phyloP scores from a whole-genome alignment of 2,329 filamentous ascomycete genomes.

The Aspergillus pseudotamarii region DNA sequence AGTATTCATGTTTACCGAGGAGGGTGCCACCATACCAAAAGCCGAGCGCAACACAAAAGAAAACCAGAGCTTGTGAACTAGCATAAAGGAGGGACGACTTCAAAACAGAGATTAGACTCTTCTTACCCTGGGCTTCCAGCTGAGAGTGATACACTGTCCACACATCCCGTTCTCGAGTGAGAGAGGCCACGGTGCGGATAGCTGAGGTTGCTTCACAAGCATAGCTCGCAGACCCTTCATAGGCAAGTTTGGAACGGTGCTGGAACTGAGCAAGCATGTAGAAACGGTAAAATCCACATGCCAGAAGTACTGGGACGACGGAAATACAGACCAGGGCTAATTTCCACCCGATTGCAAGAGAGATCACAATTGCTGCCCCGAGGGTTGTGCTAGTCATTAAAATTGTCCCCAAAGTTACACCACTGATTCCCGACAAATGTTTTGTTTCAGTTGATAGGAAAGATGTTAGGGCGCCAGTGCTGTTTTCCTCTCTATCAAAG shows the following conservation, averaged over 20 bases:
- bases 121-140: constrained; percentile 67
- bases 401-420: constrained; percentile 83
- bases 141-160: constrained; percentile 69
- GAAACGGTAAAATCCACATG: constrained; percentile 85
- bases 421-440: constrained; percentile 83
- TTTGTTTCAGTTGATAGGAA: constrained; percentile 90
- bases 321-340: constrained; percentile 79
- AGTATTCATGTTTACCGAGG: constrained; percentile 71
- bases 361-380: constrained; percentile 69
- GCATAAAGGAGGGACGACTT: constrained; percentile 81
- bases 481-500: constrained; percentile 89
- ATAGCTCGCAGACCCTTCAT: constrained; percentile 79
- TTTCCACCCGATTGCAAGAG: constrained; percentile 83
- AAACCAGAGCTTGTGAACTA: constrained; percentile 78
- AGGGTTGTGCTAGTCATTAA: constrained; percentile 80
- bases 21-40: constrained; percentile 91
- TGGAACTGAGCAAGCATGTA: constrained; percentile 81
- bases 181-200: constrained; percentile 87
- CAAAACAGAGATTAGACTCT: constrained; percentile 72
- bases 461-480: constrained; percentile 81
- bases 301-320: constrained; percentile 75
- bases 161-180: constrained; percentile 85
- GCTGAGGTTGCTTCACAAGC: constrained; percentile 93
- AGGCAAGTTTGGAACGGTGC: constrained; percentile 74
- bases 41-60: constrained; percentile 80